phyloP scores from a whole-genome alignment of 1,284 basidiomycete genomes.

The Mycena citricolor region DNA sequence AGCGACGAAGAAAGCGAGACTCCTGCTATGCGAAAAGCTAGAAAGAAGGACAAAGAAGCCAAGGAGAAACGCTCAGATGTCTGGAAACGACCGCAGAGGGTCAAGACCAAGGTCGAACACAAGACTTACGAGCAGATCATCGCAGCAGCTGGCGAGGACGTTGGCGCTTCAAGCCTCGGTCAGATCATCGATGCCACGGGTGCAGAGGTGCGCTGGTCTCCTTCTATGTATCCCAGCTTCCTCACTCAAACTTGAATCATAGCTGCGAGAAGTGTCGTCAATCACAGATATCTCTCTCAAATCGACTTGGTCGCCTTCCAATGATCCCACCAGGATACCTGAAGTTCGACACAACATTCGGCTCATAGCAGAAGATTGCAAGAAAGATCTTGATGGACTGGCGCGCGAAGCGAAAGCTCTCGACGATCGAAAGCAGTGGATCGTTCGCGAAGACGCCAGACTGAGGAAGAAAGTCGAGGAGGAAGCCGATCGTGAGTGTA shows the following conservation, averaged over 20 bases:
- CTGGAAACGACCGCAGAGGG: conserved; percentile 82
- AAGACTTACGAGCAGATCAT: conserved; percentile 95
- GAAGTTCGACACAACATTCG: conserved; percentile 95
- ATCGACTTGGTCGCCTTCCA: conserved; percentile 83
- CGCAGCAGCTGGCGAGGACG: conserved; percentile 73
- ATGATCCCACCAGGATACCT: conserved; percentile 84
- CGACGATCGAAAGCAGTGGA: conserved; percentile 75
- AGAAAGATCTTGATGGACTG: conserved; percentile 82
- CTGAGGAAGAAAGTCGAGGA: conserved; percentile 67
- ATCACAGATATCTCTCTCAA: conserved; percentile 76
- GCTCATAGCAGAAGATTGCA: conserved; percentile 81
- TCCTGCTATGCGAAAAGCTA: conserved; percentile 39
- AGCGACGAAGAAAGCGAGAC: conserved; percentile 74
- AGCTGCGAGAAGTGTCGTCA: conserved; percentile 83
- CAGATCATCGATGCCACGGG: conserved; percentile 94
- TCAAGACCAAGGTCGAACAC: conserved; percentile 84
- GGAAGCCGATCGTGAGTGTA: conserved; percentile 69
- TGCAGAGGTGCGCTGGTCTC: conserved; percentile 63
- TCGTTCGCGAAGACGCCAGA: conserved; percentile 69
- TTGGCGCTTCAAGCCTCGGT: conserved; percentile 58
- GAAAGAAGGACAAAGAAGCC: conserved; percentile 51
- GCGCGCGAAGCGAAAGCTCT: conserved; percentile 87
- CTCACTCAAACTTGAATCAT: conserved; percentile 16
- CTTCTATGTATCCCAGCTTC: conserved; percentile 2
- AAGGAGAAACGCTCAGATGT: conserved; percentile 65